Percentiles rank a stretch among this genome's conserved stretches.
phyloP scores from a whole-genome alignment of 768 basidiomycete genomes.

The Lactarius psammicola region DNA sequence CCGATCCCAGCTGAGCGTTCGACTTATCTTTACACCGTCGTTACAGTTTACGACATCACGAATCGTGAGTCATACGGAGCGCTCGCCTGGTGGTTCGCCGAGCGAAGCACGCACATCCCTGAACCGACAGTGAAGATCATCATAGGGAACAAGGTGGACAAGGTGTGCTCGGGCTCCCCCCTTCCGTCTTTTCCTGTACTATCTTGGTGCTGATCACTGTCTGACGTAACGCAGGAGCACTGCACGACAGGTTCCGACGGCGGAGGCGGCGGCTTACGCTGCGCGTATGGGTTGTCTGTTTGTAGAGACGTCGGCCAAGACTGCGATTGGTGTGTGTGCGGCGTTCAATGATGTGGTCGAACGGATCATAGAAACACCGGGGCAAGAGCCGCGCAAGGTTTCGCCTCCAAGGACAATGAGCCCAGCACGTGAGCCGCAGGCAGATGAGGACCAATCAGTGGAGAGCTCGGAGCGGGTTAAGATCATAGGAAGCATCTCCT shows the following conservation, averaged over 20 bases:
- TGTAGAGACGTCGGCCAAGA: constrained; percentile 91
- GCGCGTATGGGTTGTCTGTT: constrained; percentile 83
- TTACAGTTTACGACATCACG: constrained; percentile 87
- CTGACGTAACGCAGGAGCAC: constrained; percentile 59
- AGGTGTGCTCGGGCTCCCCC: constrained; percentile 43
- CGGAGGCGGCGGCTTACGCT: constrained; percentile 80
- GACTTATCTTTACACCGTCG: background rate
- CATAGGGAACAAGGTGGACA: constrained; percentile 92
- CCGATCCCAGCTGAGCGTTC: background rate
- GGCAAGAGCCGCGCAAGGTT: constrained; percentile 33
- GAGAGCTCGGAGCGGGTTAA: background rate
- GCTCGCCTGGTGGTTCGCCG: constrained; percentile 87
- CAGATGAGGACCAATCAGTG: background rate
- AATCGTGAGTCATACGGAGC: constrained; percentile 90
- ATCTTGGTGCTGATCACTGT: background rate
- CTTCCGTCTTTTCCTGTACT: background rate
- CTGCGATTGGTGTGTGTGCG: constrained; percentile 73
- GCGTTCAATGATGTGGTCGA: constrained; percentile 76
- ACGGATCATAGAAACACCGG: constrained; percentile 78
- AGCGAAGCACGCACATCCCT: constrained; percentile 89
- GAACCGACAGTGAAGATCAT: constrained; percentile 86
- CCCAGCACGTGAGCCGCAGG: background rate
- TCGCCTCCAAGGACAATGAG: constrained; percentile 19
- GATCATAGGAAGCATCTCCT: constrained; percentile 3
- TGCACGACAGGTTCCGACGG: constrained; percentile 73